Conservation (phyloP, 2,329 filamentous ascomycete genomes). For the Clarireedia paspali region DNA sequence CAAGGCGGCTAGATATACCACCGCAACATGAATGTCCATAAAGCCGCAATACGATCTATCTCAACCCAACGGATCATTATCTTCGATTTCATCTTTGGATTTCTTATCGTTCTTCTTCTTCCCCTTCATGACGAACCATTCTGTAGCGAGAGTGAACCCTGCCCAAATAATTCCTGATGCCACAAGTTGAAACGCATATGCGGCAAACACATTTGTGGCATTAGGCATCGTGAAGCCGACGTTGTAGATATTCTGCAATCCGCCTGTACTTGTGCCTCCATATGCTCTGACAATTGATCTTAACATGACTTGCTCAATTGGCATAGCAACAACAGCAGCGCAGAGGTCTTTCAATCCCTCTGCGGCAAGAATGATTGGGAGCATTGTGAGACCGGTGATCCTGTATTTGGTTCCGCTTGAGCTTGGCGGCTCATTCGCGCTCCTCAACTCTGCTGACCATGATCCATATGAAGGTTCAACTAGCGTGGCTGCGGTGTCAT, state of each 20-base stretch:
- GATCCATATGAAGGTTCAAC: constrained; percentile 19
- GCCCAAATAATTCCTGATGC: constrained; percentile 19
- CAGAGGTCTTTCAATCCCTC: constrained; percentile 26
- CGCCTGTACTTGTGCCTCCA: constrained; percentile 15
- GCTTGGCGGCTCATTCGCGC: constrained; percentile 25
- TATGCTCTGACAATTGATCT: constrained; percentile 24
- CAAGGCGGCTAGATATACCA: no score
- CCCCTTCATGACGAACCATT: constrained; percentile 11
- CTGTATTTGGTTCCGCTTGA: constrained; percentile 22
- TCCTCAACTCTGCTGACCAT: constrained; percentile 31
- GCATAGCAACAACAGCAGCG: constrained; percentile 23
- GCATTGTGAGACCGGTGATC: constrained; percentile 28
- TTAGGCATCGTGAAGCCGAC: constrained; percentile 11
- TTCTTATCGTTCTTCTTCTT: neutral
- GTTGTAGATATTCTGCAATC: constrained; percentile 17
- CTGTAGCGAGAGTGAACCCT: constrained; percentile 19
- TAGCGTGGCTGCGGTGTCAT: constrained; percentile 16
- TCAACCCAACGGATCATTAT: no score
- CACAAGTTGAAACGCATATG: constrained; percentile 19
- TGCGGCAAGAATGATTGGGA: constrained; percentile 28
- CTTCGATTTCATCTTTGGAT: neutral
- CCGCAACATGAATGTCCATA: no score
- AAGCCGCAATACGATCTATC: no score
- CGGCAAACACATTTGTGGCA: constrained; percentile 18
- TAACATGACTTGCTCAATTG: constrained; percentile 28